Evolutionary conservation across 495 filamentous ascomycete genomes (phyloP).

Genomic region (Filosporella fistucella): DNA sequence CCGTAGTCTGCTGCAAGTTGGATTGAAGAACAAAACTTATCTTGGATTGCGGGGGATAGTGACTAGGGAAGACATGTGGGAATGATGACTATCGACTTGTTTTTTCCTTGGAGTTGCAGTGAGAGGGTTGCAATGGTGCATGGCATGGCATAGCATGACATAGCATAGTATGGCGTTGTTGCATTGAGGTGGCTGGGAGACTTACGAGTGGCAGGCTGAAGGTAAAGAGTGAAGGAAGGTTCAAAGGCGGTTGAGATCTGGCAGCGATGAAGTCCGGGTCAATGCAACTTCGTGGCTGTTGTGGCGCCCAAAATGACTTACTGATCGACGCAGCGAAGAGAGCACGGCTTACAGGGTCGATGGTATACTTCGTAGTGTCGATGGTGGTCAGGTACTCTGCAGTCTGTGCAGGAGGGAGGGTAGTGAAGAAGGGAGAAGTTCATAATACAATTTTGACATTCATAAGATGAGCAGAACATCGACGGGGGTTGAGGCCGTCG

Average conservation of each 20-base stretch:
- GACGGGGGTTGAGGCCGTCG: not conserved
- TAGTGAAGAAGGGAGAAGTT: not conserved
- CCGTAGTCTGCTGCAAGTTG: not conserved
- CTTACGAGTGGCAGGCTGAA: no score
- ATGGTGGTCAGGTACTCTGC: not conserved
- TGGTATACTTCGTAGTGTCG: not conserved
- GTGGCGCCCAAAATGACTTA: not conserved
- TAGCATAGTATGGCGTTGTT: no score
- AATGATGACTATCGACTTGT: no score
- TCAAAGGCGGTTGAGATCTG: no score
- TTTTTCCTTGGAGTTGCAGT: no score
- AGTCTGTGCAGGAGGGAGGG: not conserved
- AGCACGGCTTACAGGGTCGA: not conserved
- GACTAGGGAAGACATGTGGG: no score
- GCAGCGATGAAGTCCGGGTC: not conserved
- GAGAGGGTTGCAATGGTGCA: no score
- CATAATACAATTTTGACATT: slow-evolving; percentile 4
- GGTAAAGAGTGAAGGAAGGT: no score
- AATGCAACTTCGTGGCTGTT: slow-evolving; percentile 12
- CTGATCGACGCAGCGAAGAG: slow-evolving; percentile 8
- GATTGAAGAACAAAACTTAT: not conserved
- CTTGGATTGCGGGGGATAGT: slow-evolving; percentile 1
- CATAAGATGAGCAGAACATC: slow-evolving; percentile 13
- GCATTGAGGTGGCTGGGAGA: no score
- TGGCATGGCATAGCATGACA: no score